A percentile compares a stretch with the other conserved stretches of the same genome.
Evolutionary conservation across 306 rosid species (phyloP).

Genomic region (Elaeagnus macrophylla): DNA sequence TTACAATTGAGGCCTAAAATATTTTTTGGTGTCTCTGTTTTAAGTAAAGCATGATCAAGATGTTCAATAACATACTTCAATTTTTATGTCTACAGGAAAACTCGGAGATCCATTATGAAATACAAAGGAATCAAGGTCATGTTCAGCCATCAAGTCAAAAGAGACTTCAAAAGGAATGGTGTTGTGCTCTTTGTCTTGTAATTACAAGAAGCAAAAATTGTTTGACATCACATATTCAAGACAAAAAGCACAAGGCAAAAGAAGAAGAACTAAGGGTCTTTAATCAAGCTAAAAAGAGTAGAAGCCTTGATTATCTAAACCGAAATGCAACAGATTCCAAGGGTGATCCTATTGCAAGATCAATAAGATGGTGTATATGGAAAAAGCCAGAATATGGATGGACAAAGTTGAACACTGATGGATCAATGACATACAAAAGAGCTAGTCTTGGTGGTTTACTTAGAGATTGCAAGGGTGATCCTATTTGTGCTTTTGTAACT

Average conservation of each 20-base stretch:
- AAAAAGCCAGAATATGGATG: conserved; percentile 43
- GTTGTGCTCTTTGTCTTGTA: conserved; percentile 52
- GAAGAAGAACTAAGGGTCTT: conserved; percentile 16
- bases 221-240: conserved; percentile 34
- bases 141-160: conserved; percentile 14
- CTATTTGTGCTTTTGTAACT: conserved; percentile 51
- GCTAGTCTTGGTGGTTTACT: conserved; percentile 52
- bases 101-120: conserved; percentile 11
- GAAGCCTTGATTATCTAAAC: conserved; percentile 30
- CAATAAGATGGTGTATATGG: conserved; percentile 42
- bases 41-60: no score
- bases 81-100: conserved; percentile 31
- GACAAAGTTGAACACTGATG: conserved; percentile 58
- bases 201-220: conserved; percentile 33
- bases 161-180: conserved; percentile 52
- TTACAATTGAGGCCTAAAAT: no score
- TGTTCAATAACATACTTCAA: neutral
- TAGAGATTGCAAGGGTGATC: conserved; percentile 33
- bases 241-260: conserved; percentile 40
- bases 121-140: conserved; percentile 3
- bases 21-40: no score
- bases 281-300: conserved; percentile 12
- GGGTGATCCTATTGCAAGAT: conserved; percentile 27
- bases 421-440: conserved; percentile 31
- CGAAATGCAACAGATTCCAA: conserved; percentile 27